Evolutionary conservation across 176 grass and related monocot species (phyloP).

Genomic region (Cenchrus fungigraminus): DNA sequence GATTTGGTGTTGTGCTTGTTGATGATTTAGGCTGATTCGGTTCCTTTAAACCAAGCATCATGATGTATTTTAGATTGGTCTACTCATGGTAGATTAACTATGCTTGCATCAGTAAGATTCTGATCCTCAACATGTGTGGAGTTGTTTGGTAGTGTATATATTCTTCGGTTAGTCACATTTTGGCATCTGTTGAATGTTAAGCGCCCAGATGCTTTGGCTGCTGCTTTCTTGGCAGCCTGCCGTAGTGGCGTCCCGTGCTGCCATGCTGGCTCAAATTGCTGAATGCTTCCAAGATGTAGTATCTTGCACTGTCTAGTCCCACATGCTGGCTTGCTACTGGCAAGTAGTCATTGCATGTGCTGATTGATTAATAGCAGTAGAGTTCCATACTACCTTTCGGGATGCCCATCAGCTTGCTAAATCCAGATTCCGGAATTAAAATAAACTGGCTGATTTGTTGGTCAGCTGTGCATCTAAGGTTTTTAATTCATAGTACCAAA

Average conservation of each 20-base stretch:
- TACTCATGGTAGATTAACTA: slow-evolving; percentile 11
- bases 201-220: slow-evolving; percentile 20
- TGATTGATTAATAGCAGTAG: slow-evolving; percentile 27
- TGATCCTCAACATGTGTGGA: background rate
- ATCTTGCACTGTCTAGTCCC: slow-evolving; percentile 34
- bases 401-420: slow-evolving; percentile 21
- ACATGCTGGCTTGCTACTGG: slow-evolving; percentile 39
- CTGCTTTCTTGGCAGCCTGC: slow-evolving; percentile 9
- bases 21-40: slow-evolving; percentile 11
- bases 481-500: background rate
- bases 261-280: slow-evolving; percentile 33
- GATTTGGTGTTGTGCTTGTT: background rate
- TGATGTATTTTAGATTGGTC: background rate
- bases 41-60: background rate
- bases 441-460: slow-evolving; percentile 10
- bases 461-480: slow-evolving; percentile 1
- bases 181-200: slow-evolving; percentile 2
- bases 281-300: slow-evolving; percentile 40
- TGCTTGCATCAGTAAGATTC: slow-evolving; percentile 12
- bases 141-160: slow-evolving; percentile 2
- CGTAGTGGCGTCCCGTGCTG: slow-evolving; percentile 2
- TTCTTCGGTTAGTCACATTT: slow-evolving; percentile 24
- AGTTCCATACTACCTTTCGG: slow-evolving; percentile 8
- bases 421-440: background rate
- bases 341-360: slow-evolving; percentile 39